phyloP scores from a whole-genome alignment of 208 protist species.

The Trypanosoma theileri region DNA sequence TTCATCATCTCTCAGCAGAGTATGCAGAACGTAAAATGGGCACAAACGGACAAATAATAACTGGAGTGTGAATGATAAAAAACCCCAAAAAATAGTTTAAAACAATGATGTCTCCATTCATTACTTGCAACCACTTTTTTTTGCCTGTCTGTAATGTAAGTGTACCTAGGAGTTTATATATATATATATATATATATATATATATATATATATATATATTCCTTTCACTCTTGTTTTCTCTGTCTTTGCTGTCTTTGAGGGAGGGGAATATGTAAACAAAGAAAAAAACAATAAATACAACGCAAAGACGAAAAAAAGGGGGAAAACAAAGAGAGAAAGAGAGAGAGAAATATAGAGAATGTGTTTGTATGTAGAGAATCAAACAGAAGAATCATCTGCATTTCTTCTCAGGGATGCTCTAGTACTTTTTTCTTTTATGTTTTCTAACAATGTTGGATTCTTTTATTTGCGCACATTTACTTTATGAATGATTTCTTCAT shows the following conservation, averaged over 20 bases:
- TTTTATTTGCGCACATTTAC: background rate
- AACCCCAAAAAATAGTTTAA: too few relatives aligned
- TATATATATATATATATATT: too few relatives aligned
- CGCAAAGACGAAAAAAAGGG: background rate
- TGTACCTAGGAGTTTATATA: too few relatives aligned
- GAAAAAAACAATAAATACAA: constrained; percentile 15
- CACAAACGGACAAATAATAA: too few relatives aligned
- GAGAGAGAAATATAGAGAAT: constrained; percentile 5
- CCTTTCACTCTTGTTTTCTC: background rate
- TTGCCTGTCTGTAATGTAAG: too few relatives aligned
- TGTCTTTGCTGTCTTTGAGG: background rate
- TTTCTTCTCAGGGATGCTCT: background rate
- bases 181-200: too few relatives aligned
- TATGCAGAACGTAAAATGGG: background rate
- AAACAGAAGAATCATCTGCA: constrained; percentile 16
- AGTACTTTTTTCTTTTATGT: constrained; percentile 8
- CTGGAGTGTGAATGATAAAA: too few relatives aligned
- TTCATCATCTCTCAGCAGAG: background rate
- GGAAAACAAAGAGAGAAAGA: constrained; percentile 14
- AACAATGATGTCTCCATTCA: too few relatives aligned
- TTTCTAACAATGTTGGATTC: constrained; percentile 1
- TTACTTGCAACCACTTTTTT: too few relatives aligned
- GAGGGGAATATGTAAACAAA: constrained; percentile 1
- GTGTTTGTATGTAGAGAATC: constrained; percentile 20
- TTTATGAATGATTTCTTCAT: background rate